Base-by-base conservation (phyloP, 345 rosid species). In the Dipteronia dyeriana region DNA sequence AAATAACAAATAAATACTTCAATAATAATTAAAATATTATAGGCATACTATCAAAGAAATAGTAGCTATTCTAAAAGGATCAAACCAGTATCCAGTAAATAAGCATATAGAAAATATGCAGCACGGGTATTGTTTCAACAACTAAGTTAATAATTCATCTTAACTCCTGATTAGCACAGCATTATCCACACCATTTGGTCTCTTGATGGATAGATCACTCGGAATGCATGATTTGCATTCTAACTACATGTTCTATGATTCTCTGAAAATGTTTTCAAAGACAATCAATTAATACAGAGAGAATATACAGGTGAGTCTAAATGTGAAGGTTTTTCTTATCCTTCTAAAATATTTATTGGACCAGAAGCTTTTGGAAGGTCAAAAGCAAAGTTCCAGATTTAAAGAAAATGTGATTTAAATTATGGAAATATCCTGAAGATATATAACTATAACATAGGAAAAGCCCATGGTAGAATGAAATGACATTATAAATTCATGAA, bases 81-180 rank as follows among this genome's bases (percentile, higher is more conserved):
- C 41, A 41, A 26, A 47, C 45, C 61, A 4, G 22, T 47, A 70
- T 41, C 23, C 17, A 66, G 17, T 12, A 1, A 2, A 31, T 25
- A 45, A 73, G 25, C 9, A 16, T 9, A 73, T 38, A 56, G 59
- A 31, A 71, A 38, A 56, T 71, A 31, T 10, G 17, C 47, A 34
- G 43, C 9, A 20, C 19, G 31, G 29, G 31, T 9, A n/a, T 7
- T 20, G n/a, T 11, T 63, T 64, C 25, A 60, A 49, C 34, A 12
- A 63, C 31, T 45, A 63, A 74, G 56, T 63, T 63, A 74, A 10
- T 63, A 39, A 45, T 63, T 45, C n/a, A 45, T 16, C 68, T 73
- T 11, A 62, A 63, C 26, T 45, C 59, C 77, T 16, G 20, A 47
- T 64, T 10, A 49, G 19, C 56, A 56, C 29, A 11, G 41, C 17